These are phyloP conservation scores for Hymenotorrendiella dingleyae DNA, from an alignment of 2,329 filamentous ascomycete species.

Conservation along the genomic window DNA sequence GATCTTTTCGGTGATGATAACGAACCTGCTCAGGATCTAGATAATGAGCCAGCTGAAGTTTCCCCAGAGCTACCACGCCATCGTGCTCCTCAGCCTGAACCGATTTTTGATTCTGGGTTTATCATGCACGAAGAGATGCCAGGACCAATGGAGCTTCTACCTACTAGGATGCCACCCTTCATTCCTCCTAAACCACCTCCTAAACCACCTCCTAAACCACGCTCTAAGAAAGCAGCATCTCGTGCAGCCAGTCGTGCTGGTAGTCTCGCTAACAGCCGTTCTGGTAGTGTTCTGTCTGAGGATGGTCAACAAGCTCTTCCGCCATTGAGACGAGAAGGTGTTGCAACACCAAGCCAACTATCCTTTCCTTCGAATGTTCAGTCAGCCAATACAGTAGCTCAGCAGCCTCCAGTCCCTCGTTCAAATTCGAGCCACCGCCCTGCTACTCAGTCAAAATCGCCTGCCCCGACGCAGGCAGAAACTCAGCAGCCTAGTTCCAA, in stretches of 20 bases:
- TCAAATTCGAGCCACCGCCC: background rate
- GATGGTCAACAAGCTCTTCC: constrained; percentile 24
- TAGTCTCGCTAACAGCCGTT: constrained; percentile 22
- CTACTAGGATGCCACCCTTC: constrained; percentile 30
- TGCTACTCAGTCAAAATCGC: background rate
- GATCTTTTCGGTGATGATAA: constrained; percentile 54
- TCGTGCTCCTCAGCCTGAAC: constrained; percentile 11
- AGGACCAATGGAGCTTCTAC: constrained; percentile 37
- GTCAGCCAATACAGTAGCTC: background rate
- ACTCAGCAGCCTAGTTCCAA: background rate
- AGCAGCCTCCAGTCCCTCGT: background rate
- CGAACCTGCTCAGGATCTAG: constrained; percentile 26
- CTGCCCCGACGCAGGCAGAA: background rate
- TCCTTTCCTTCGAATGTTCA: background rate
- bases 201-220: constrained; percentile 28
- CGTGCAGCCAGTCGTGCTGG: constrained; percentile 21
- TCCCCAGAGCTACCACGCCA: constrained; percentile 29
- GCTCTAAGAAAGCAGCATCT: constrained; percentile 28
- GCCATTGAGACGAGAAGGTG: constrained; percentile 15
- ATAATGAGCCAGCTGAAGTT: constrained; percentile 33
- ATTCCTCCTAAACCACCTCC: constrained; percentile 18
- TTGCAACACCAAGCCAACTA: constrained; percentile 8
- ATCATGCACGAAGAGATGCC: constrained; percentile 32
- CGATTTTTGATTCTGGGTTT: constrained; percentile 22
- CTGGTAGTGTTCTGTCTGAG: constrained; percentile 26